Evolutionary conservation across 2,329 filamentous ascomycete genomes (phyloP).

Genomic region (Aphanoascus verrucosus): DNA sequence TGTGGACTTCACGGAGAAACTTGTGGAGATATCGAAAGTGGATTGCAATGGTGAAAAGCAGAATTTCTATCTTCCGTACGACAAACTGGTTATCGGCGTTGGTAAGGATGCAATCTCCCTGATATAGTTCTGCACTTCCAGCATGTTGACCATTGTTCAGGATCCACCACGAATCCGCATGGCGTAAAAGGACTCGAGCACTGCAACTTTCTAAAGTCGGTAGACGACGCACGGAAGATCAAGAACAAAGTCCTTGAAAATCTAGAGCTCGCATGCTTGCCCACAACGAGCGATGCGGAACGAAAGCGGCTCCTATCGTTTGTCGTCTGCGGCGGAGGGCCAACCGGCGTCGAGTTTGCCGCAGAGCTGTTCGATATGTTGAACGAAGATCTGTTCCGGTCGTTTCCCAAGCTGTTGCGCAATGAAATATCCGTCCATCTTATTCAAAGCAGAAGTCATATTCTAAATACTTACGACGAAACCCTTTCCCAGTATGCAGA

Average conservation of each 20-base stretch:
- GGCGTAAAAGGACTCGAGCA: slow-evolving; percentile 91
- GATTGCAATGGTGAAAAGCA: slow-evolving; percentile 61
- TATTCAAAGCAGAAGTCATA: slow-evolving; percentile 88
- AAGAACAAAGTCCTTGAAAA: slow-evolving; percentile 82
- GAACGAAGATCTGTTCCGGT: slow-evolving; percentile 77
- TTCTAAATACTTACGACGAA: slow-evolving; percentile 97
- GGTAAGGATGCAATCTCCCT: slow-evolving; percentile 35
- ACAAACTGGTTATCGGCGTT: slow-evolving; percentile 87
- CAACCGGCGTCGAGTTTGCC: slow-evolving; percentile 94
- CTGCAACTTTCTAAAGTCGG: slow-evolving; percentile 90
- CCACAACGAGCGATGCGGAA: slow-evolving; percentile 81
- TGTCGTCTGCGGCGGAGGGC: slow-evolving; percentile 88
- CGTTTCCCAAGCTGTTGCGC: slow-evolving; percentile 80
- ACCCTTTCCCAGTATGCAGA: slow-evolving; percentile 87
- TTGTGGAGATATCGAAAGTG: slow-evolving; percentile 72
- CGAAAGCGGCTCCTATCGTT: slow-evolving; percentile 81
- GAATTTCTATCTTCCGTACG: slow-evolving; percentile 89
- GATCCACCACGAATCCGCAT: slow-evolving; percentile 85
- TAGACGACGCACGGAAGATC: slow-evolving; percentile 81
- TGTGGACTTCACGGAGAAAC: slow-evolving; percentile 80
- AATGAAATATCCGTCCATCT: slow-evolving; percentile 97
- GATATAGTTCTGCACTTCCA: not conserved
- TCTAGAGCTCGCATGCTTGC: slow-evolving; percentile 81
- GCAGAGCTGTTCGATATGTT: slow-evolving; percentile 92
- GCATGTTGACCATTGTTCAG: slow-evolving; percentile 21